Base-by-base conservation (phyloP, 768 basidiomycete species). In the Butyriboletus loyo region DNA sequence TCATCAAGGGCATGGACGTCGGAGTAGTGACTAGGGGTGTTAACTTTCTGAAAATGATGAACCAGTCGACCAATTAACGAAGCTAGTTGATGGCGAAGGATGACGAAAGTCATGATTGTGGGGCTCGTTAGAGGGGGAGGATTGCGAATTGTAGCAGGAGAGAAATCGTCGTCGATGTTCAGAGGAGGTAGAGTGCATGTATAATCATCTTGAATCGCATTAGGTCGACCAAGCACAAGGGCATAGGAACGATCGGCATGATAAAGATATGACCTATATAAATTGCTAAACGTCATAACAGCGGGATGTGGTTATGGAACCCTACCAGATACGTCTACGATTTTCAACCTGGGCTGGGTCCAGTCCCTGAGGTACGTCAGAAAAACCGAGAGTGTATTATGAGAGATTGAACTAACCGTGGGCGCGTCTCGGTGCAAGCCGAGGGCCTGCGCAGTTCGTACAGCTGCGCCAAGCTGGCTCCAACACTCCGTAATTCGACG, bases 181-280 rank as follows among this genome's bases (percentile, higher is more conserved):
- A 83, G 77, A 13, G 90, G 90, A 6, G 83, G 76, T 46, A 81
- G 77, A 0, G 92, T 91, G 35, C 92, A 94, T 6, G 89, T 89
- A 66, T 92, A 95, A 48, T 85, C 86, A 60, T 92, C 89, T 63
- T 92, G 89, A 46, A 97, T 95, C 17, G 89, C 87, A 59, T 86
- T 86, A 5, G 94, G 94, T 57, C 94, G 79, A 32, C 94, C 94
- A 17, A 96, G 75, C n/a, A 94, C 86, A 61, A 96, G 77, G 14
- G 92, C 92, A 69, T 91, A 93, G 11, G 92, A 90, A 44, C 92
- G 84, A 70, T 97, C 94, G 5, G 94, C 93, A 65, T 98, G 94
- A 65, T 96, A 95, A 2, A 97, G 73, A 66, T 92, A 91, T 4
- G 90, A 87, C 89, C 89, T 87, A 68, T 39, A 34, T 31, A 19